Base-by-base conservation (phyloP, 1,284 basidiomycete genomes). In the Ceratobasidium sp. region DNA sequence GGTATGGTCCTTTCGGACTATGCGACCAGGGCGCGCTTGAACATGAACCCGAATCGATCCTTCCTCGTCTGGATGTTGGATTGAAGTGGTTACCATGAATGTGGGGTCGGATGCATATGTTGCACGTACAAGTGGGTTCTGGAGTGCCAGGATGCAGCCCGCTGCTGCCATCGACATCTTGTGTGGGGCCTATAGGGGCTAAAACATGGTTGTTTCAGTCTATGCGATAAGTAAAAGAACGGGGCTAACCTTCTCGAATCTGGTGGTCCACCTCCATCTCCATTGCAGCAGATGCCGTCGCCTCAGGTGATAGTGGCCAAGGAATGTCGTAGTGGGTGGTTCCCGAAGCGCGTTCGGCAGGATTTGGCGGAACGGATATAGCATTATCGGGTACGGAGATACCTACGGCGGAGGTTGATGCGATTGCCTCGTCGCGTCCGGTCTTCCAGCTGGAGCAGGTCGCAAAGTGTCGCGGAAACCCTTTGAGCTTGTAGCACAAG, bases 1-100 rank as follows among this genome's bases (percentile, higher is more conserved):
- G 35, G 35, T 18, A 27, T 12, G 30, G 3, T 60, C 59, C 12
- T 33, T 8, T 41, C 20, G 60, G 35, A 3, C 7, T 7, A 44
- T 64, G 60, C 60, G 38, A 64, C 60, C 59, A 18, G 59, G 59
- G 5, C 59, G 30, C 4, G 59, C 30, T 30, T 35, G 27, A 60
- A 30, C 16, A 20, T 33, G 30, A 33, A 60, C 59, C 14, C 12
- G 20, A 12, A 60, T 60, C 1, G 59, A 60, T 38, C 59, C 59
- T 18, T 60, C 59, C 35, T 60, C 59, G 20, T 60, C 59, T 60
- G 35, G 5, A 60, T 16, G 14, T 50, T 50, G 48, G 38, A 5
- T 14, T 33, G 23, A 33, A 23, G 30, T 33, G 5, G n/a, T 57
- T 12, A 27, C 10, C 55, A 27, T 57, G 55, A 27, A 2, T 27